Conservation (phyloP, 345 rosid genomes). For the thale cress (Arabidopsis thaliana) region DNA sequence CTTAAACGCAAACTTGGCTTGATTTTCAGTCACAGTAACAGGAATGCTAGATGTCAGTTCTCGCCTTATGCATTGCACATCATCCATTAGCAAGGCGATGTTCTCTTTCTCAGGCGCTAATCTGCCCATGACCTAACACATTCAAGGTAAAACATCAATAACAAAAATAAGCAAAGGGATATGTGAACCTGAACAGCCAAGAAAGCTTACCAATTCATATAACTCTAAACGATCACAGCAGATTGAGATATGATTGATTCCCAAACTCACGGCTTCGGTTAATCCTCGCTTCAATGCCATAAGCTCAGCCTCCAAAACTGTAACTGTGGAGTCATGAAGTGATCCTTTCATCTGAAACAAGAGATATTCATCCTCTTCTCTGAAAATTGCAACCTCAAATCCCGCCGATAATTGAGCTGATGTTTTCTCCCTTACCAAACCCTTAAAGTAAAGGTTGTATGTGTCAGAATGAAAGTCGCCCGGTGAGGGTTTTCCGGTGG, state of each 20-base stretch:
- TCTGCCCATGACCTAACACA: background rate
- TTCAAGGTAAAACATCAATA: background rate
- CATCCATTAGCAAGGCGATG: background rate
- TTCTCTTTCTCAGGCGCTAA: background rate
- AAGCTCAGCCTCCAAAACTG: slow-evolving; percentile 6
- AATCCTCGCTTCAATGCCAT: background rate
- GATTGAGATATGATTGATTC: background rate
- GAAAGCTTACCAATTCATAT: slow-evolving; percentile 1
- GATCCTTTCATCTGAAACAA: background rate
- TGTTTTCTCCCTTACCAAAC: background rate
- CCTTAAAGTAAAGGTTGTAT: background rate
- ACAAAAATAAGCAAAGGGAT: background rate
- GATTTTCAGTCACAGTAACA: background rate
- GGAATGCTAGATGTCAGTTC: background rate
- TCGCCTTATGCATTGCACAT: background rate
- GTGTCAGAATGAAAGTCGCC: background rate
- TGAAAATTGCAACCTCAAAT: background rate
- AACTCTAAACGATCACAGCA: background rate
- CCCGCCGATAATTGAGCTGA: background rate
- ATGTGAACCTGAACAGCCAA: background rate
- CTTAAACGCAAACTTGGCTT: background rate
- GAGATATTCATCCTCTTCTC: background rate
- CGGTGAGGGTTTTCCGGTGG: background rate
- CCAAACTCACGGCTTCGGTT: background rate
- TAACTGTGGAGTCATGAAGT: background rate